Base-by-base conservation (phyloP, 2,329 filamentous ascomycete genomes). In the Fusarium bulbicola region DNA sequence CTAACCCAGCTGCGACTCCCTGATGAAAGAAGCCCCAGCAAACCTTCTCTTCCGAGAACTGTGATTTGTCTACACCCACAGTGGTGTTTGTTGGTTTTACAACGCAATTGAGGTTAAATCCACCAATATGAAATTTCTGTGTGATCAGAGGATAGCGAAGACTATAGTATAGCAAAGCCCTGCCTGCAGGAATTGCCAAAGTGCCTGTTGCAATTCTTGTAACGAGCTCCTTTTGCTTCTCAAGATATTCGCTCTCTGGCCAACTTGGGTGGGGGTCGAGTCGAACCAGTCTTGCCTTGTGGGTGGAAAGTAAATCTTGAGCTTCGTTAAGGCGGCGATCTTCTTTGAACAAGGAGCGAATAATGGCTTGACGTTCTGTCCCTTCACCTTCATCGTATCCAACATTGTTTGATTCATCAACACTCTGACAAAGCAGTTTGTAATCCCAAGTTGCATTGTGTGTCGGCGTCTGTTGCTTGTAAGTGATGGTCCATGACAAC, bases 11-110 rank as follows among this genome's bases (percentile, higher is more conserved):
- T n/a, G 95, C 93, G 36, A 97, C 95, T 12, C 96, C 96, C 66
- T 97, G 94, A 80, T 99, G 96, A 82, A 99, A 99, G 82, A 98
- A 99, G 1, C 95, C 95, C 96, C 96, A 99, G 79, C 94, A 95
- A 45, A 97, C 94, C 81, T 97, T 98, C 77, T 99, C 96, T 82
- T 99, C 96, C 0, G 93, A 95, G 78, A 97, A 97, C 6, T 92
- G 86, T 11, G 88, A 87, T 77, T 95, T 94, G 79, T 99, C 96
- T 12, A 96, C 95, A n/a, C 94, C 95, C 36, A 99, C 93, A 5
- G 94, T 97, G 40, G 95, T 95, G 72, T 97, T 96, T 69, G 93
- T 92, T 6, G 97, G 96, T 79, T 95, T 96, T 85, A 99, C 95
- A 14, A 96, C 86, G 78, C 95, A 98, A 59, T 93, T 94, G 40